Evolutionary conservation across 768 basidiomycete species (phyloP), one percentile per base, ranked within the genome.

Genomic region (Tulasnella sp.): DNA sequence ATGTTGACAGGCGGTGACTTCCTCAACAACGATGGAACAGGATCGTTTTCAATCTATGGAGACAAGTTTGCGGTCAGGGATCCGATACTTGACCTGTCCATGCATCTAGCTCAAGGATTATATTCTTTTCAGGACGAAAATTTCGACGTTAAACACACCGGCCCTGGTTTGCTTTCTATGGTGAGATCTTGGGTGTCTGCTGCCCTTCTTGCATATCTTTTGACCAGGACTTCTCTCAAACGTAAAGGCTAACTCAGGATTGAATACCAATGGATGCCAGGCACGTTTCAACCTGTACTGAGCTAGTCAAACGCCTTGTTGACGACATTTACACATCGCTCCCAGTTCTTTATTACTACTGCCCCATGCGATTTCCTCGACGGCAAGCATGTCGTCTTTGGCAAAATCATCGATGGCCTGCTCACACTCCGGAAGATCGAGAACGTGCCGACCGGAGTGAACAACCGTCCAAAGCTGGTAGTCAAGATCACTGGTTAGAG

Each of bases 21-120:
- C 64, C 65, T 93, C 64, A 93, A 93, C 62, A 82, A 83, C 2
- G 96, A 99, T 66, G 96, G 96, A 34, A 97, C 94, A 1, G 96
- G 96, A 1, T 82, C 85, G 0, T 92, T 93, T 72, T 94, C 91
- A n/a, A 90, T 99, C 63, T 98, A 96, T 66, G 94, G 94, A 24
- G 86, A 89, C 66, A 91, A 88, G 65, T 94, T 94, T 66, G 86
- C 84, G 0, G 92, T 93, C 45, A 60, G 81, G 73, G 15, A 21
- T n/a, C 27, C 38, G 53, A 22, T 19, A 22, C 11, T 19, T 17
- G 21, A 19, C 60, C 21, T 62, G 34, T 11, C 15, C 30, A 17
- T 22, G 10, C 30, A 25, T 42, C 53, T 31, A 15, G 15, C n/a
- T n/a, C n/a, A n/a, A n/a, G 5, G 7, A 15, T 38, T 5, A 38